Base-by-base conservation (phyloP, 305 asterid species). In the Andrographis paniculata region DNA sequence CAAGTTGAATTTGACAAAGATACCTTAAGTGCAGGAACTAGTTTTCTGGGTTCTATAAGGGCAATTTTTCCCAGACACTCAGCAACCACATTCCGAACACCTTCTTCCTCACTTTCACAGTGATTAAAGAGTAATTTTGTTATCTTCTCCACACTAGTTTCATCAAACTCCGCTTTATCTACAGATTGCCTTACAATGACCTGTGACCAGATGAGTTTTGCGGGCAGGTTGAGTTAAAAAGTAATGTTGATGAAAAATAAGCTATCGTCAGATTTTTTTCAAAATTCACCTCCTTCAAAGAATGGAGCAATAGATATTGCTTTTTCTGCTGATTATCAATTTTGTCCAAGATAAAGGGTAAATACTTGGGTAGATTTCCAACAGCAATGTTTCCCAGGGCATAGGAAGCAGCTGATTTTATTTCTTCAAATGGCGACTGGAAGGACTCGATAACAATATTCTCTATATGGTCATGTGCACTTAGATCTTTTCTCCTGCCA, bases 281-380 rank as follows among this genome's bases (percentile, higher is more conserved):
- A 48, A 45, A 40, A 43, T 48, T 48, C 50, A 91, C 99, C 95
- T 92, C 99, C 73, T 92, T 92, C 63, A 92, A 66, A 36, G 99
- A 92, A 79, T 92, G 99, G 59, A 92, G 87, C 71, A 92, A 75
- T 48, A 92, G 68, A 69, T 84, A 92, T 61, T 92, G 99, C 71
- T 87, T 87, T 82, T 87, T 92, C 81, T 92, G 99, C 83, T 92
- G 97, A 69, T 92, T 92, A 73, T 87, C 99, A 66, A 92, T 92
- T 64, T 92, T 84, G 77, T 87, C 93, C 76, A 92, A 70, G 65
- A 92, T 87, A 71, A 92, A 92, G 13, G 97, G 99, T 61, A 92
- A 65, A 68, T 92, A 92, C 62, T 87, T 92, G 4, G 91, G 81
- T 46, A 92, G 79, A 78, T 87, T 92, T 31, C 99, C 97, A 40